phyloP scores from a whole-genome alignment of 495 filamentous ascomycete genomes.

The Aspergillus steynii region DNA sequence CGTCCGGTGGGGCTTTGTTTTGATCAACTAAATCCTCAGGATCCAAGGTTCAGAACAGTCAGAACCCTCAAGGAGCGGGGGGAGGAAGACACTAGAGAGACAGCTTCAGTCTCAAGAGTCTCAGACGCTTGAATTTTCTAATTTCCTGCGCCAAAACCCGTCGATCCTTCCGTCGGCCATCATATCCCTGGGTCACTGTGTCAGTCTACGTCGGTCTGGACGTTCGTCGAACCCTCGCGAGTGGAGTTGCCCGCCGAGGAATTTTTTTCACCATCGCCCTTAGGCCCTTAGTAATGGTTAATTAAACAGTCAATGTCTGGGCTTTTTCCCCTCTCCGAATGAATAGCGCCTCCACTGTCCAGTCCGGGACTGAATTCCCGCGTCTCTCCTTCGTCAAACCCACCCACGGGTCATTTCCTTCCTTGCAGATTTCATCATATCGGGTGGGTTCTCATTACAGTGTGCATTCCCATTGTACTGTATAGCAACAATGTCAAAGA shows the following conservation, averaged over 20 bases:
- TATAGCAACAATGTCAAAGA: background rate
- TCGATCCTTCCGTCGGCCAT: background rate
- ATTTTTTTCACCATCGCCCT: background rate
- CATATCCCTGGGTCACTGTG: background rate
- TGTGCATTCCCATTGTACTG: too few relatives aligned
- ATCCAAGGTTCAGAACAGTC: slow-evolving; percentile 1
- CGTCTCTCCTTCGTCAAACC: background rate
- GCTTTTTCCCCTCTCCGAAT: background rate
- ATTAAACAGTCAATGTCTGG: background rate
- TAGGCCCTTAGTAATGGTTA: background rate
- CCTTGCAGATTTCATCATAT: slow-evolving; percentile 7
- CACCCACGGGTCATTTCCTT: background rate
- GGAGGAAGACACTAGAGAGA: too few relatives aligned
- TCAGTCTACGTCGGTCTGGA: slow-evolving; percentile 10
- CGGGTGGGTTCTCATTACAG: background rate
- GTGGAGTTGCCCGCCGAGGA: background rate
- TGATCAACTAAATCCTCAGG: slow-evolving; percentile 2
- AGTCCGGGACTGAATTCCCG: slow-evolving; percentile 3
- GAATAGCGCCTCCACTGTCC: background rate
- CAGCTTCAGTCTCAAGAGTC: too few relatives aligned
- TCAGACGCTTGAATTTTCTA: too few relatives aligned
- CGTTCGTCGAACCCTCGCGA: background rate
- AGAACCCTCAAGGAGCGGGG: background rate
- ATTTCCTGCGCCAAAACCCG: background rate
- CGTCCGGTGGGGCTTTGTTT: slow-evolving; percentile 6